These are phyloP conservation scores for Saraca asoca DNA, from an alignment of 331 rosid species.

Conservation along the genomic window DNA sequence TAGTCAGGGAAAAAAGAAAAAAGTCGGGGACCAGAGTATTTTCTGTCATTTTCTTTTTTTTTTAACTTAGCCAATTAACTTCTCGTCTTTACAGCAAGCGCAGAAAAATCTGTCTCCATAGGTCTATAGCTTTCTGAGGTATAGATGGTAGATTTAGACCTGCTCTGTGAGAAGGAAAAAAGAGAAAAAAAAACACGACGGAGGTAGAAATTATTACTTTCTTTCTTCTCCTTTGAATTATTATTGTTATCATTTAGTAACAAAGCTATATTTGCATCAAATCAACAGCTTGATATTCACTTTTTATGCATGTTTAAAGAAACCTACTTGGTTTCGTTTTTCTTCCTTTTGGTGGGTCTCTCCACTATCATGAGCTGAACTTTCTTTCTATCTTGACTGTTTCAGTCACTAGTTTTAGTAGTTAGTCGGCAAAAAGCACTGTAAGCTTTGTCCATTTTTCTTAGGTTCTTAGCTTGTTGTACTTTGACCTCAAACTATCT, in stretches of 20 bases:
- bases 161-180: conserved; percentile 31
- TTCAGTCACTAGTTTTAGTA: conserved; percentile 40
- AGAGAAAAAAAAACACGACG: conserved; percentile 13
- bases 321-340: conserved; percentile 13
- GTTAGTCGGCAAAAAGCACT: conserved; percentile 42
- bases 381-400: conserved; percentile 37
- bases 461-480: neutral
- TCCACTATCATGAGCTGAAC: conserved; percentile 17
- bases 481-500: conserved; percentile 3
- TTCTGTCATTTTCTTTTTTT: conserved; percentile 53
- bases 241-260: conserved; percentile 31
- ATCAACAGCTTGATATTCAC: conserved; percentile 22
- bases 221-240: conserved; percentile 5
- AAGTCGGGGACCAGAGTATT: conserved; percentile 62
- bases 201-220: conserved; percentile 23
- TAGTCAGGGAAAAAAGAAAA: conserved; percentile 37
- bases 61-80: conserved; percentile 58
- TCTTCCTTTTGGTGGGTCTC: conserved; percentile 27
- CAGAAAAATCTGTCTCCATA: conserved; percentile 62
- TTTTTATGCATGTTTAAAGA: conserved; percentile 3
- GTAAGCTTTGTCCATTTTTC: conserved; percentile 48
- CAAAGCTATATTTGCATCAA: conserved; percentile 38
- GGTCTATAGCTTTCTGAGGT: conserved; percentile 52
- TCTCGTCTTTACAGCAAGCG: conserved; percentile 55
- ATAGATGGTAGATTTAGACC: conserved; percentile 53